Evolutionary conservation across 306 rosid species (phyloP).

Genomic region (Canavalia gladiata): DNA sequence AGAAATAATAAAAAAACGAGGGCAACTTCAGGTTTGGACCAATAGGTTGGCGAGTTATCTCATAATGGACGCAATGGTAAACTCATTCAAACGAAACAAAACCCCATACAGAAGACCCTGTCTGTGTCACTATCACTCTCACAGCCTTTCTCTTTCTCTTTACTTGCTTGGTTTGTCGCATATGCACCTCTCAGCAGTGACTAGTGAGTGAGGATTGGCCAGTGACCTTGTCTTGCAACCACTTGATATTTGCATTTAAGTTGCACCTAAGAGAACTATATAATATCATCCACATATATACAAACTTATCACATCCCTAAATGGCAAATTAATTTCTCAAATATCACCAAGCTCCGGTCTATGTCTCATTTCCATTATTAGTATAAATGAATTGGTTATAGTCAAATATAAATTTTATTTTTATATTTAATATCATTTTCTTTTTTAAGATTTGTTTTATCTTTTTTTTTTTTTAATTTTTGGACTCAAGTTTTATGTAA

Average conservation of each 20-base stretch:
- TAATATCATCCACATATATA: too few relatives aligned
- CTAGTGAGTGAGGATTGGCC: neutral
- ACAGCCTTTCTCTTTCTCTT: conserved; percentile 7
- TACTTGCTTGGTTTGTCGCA: neutral
- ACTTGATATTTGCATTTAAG: neutral
- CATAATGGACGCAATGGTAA: neutral
- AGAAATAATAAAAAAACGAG: conserved; percentile 11
- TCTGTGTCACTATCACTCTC: conserved; percentile 11
- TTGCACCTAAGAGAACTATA: neutral
- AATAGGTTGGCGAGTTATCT: neutral
- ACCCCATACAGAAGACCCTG: too few relatives aligned
- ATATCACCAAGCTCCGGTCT: too few relatives aligned
- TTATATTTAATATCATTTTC: too few relatives aligned
- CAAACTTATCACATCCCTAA: neutral
- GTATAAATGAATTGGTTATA: too few relatives aligned
- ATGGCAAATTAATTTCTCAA: neutral
- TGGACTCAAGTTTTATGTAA: too few relatives aligned
- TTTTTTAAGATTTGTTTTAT: too few relatives aligned
- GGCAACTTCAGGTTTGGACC: conserved; percentile 19
- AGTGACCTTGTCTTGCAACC: neutral
- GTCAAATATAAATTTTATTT: too few relatives aligned
- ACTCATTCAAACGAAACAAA: neutral
- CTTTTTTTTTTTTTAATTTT: too few relatives aligned
- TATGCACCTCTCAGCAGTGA: neutral
- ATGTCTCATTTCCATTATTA: too few relatives aligned